Conservation (phyloP, 2,329 filamentous ascomycete genomes). For the Beauveria scarabaeidicola region DNA sequence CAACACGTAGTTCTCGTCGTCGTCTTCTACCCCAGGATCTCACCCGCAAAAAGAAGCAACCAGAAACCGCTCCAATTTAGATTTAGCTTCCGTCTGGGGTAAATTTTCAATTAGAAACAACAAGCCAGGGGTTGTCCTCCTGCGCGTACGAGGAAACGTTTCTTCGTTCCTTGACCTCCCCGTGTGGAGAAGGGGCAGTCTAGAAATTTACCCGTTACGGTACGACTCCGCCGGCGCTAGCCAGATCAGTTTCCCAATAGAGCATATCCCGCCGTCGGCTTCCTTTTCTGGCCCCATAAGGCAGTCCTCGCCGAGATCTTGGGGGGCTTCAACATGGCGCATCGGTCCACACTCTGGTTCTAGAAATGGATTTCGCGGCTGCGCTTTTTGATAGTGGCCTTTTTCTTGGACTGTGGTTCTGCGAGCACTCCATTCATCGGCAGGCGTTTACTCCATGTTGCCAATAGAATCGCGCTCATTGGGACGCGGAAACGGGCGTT, state of each 20-base stretch:
- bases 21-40: constrained; percentile 9
- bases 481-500: neutral
- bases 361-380: constrained; percentile 4
- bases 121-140: neutral
- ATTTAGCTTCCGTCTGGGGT: constrained; percentile 12
- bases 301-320: constrained; percentile 6
- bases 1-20: neutral
- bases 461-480: neutral
- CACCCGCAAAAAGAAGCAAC: constrained; percentile 2
- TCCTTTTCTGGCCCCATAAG: neutral
- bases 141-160: neutral
- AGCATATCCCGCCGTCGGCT: neutral
- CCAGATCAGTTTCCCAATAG: neutral
- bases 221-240: neutral
- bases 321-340: neutral
- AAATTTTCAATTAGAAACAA: neutral
- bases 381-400: neutral
- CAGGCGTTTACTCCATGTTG: neutral
- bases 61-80: neutral
- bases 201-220: neutral
- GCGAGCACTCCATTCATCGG: neutral
- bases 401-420: too few relatives aligned
- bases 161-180: neutral
- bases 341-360: neutral
- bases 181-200: neutral